phyloP scores from a whole-genome alignment of 2,329 filamentous ascomycete genomes.

The Apiospora koreana region DNA sequence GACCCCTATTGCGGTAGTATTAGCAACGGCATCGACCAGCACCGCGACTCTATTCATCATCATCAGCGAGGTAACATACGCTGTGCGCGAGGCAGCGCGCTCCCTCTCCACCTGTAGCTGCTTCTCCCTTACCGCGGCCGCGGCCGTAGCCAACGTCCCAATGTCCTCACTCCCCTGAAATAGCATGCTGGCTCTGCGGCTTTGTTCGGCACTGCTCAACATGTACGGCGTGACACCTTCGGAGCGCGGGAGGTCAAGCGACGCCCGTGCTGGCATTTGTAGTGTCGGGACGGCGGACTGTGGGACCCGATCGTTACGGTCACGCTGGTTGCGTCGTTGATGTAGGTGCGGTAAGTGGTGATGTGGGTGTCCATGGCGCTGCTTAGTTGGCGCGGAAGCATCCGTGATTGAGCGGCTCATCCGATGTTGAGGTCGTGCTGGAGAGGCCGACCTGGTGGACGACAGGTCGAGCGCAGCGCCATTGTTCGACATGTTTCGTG shows the following conservation, averaged over 20 bases:
- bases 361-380: slow-evolving; percentile 35
- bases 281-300: slow-evolving; percentile 19
- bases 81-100: slow-evolving; percentile 38
- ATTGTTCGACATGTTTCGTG: slow-evolving; percentile 31
- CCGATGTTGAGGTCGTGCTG: slow-evolving; percentile 48
- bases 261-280: slow-evolving; percentile 36
- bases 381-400: slow-evolving; percentile 48
- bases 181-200: slow-evolving; percentile 44
- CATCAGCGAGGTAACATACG: slow-evolving; percentile 34
- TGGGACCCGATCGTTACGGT: slow-evolving; percentile 29
- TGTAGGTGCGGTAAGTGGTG: slow-evolving; percentile 36
- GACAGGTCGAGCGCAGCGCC: slow-evolving; percentile 33
- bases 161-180: slow-evolving; percentile 27
- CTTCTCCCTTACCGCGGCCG: slow-evolving; percentile 36
- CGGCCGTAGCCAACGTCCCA: slow-evolving; percentile 18
- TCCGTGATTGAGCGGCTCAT: slow-evolving; percentile 59
- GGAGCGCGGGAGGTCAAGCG: slow-evolving; percentile 47
- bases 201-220: slow-evolving; percentile 41
- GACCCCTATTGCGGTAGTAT: slow-evolving; percentile 38
- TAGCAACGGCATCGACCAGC: not conserved
- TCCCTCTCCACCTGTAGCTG: slow-evolving; percentile 43
- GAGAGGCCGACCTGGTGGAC: slow-evolving; percentile 30
- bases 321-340: slow-evolving; percentile 36
- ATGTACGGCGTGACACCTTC: slow-evolving; percentile 44
- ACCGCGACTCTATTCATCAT: not conserved